Percentiles rank a stretch among this genome's conserved stretches.
Evolutionary conservation across 2,329 filamentous ascomycete species (phyloP).

Genomic region (Colletotrichum horii): DNA sequence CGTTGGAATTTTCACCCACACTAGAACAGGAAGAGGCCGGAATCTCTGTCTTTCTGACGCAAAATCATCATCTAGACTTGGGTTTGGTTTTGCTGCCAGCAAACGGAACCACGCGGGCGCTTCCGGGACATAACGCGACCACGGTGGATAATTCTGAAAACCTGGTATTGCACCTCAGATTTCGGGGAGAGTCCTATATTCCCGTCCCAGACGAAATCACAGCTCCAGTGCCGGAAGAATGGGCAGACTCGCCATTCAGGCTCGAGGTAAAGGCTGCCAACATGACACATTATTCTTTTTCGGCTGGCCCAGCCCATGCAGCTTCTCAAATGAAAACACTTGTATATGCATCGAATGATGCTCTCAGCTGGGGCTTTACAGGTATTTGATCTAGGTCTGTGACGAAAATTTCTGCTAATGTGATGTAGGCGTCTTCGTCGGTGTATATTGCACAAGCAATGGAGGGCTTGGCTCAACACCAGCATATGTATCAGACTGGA

Average conservation of each 20-base stretch:
- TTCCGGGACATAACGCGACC: neutral
- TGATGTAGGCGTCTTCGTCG: slow-evolving; percentile 49
- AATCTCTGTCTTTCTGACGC: slow-evolving; percentile 56
- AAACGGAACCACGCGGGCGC: neutral
- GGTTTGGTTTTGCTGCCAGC: slow-evolving; percentile 33
- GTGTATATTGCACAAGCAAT: slow-evolving; percentile 58
- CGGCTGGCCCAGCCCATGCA: slow-evolving; percentile 36
- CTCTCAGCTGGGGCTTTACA: slow-evolving; percentile 28
- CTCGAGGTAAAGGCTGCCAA: slow-evolving; percentile 49
- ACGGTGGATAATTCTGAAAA: neutral
- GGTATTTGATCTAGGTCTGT: slow-evolving; percentile 29
- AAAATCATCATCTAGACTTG: slow-evolving; percentile 58
- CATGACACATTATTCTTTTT: slow-evolving; percentile 48
- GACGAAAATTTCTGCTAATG: neutral
- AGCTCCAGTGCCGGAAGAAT: slow-evolving; percentile 41
- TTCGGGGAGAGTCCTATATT: slow-evolving; percentile 46
- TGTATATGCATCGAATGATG: slow-evolving; percentile 31
- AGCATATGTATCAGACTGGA: slow-evolving; percentile 54
- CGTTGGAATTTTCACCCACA: slow-evolving; percentile 47
- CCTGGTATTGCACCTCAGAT: slow-evolving; percentile 46
- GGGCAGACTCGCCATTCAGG: slow-evolving; percentile 38
- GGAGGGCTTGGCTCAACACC: slow-evolving; percentile 46
- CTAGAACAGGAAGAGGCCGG: slow-evolving; percentile 53
- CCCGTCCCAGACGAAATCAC: slow-evolving; percentile 41
- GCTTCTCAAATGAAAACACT: slow-evolving; percentile 35